A percentile compares a stretch with the other conserved stretches of the same genome.
phyloP scores from a whole-genome alignment of 1,284 basidiomycete genomes.

The Sporisorium exsertum region DNA sequence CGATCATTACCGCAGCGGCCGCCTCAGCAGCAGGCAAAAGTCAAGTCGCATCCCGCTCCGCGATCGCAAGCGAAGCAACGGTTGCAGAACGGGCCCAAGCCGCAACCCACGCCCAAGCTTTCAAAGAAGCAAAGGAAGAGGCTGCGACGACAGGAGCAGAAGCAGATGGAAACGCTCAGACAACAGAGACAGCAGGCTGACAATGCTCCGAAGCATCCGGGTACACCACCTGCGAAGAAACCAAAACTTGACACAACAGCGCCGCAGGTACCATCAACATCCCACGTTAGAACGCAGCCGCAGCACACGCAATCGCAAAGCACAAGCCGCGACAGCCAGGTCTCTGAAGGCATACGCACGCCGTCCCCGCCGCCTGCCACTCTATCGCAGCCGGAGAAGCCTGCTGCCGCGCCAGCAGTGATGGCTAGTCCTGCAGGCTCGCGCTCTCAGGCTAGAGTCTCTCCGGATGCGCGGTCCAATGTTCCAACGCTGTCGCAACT shows the following conservation, averaged over 20 bases:
- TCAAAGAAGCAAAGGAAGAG: slow-evolving; percentile 8
- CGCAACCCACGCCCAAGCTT: not conserved
- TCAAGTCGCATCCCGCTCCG: not conserved
- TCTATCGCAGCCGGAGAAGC: not conserved
- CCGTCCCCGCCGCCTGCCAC: slow-evolving; percentile 5
- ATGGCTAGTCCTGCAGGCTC: not conserved
- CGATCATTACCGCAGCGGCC: slow-evolving; percentile 1
- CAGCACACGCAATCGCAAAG: not conserved
- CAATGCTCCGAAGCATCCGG: not conserved
- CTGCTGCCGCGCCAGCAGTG: not conserved
- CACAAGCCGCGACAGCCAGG: not conserved
- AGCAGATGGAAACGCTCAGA: not conserved
- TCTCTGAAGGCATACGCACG: slow-evolving; percentile 6
- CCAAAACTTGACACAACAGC: not conserved
- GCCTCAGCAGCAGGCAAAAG: not conserved
- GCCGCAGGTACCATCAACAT: not conserved
- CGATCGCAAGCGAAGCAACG: not conserved
- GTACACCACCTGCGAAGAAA: slow-evolving; percentile 9
- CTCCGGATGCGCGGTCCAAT: not conserved
- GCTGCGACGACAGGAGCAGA: slow-evolving; percentile 4
- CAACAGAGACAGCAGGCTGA: not conserved
- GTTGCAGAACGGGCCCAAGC: not conserved
- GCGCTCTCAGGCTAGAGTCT: not conserved
- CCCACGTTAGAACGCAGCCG: not conserved
- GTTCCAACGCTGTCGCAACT: not conserved